Percentiles rank a stretch among this genome's conserved stretches.
These are phyloP conservation scores for Barnettozyma californica DNA, from an alignment of 805 yeast species.

Conservation along the genomic window DNA sequence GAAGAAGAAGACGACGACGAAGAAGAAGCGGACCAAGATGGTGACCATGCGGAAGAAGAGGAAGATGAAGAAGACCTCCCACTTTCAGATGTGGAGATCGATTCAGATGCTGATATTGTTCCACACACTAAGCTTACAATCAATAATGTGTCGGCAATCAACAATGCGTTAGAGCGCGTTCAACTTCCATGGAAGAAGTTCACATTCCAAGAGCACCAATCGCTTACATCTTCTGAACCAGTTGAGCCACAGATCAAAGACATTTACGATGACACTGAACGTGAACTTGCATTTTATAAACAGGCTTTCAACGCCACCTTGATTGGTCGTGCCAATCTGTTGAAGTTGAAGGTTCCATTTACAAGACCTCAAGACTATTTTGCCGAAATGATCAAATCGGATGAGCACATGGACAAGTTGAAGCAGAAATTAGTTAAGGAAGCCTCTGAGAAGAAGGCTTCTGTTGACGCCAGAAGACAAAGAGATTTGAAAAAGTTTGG, in stretches of 20 bases:
- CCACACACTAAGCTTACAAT: slow-evolving; percentile 88
- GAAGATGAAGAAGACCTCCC: slow-evolving; percentile 77
- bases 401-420: slow-evolving; percentile 95
- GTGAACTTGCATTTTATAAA: slow-evolving; percentile 92
- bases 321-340: slow-evolving; percentile 60
- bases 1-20: slow-evolving; percentile 32
- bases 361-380: slow-evolving; percentile 92
- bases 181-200: slow-evolving; percentile 54
- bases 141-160: slow-evolving; percentile 81
- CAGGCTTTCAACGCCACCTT: slow-evolving; percentile 85
- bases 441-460: slow-evolving; percentile 78
- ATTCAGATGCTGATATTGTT: slow-evolving; percentile 90
- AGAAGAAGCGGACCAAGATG: slow-evolving; percentile 40
- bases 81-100: slow-evolving; percentile 85
- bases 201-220: slow-evolving; percentile 80
- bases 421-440: slow-evolving; percentile 76
- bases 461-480: slow-evolving; percentile 91
- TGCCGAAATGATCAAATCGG: slow-evolving; percentile 98
- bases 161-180: slow-evolving; percentile 61
- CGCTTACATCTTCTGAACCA: slow-evolving; percentile 54
- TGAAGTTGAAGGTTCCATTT: slow-evolving; percentile 76
- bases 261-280: slow-evolving; percentile 90
- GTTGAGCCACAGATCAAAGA: slow-evolving; percentile 71
- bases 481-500: slow-evolving; percentile 95
- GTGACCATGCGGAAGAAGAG: slow-evolving; percentile 44